Evolutionary conservation across 495 filamentous ascomycete species (phyloP).

Genomic region (Aspergillus asperescens): DNA sequence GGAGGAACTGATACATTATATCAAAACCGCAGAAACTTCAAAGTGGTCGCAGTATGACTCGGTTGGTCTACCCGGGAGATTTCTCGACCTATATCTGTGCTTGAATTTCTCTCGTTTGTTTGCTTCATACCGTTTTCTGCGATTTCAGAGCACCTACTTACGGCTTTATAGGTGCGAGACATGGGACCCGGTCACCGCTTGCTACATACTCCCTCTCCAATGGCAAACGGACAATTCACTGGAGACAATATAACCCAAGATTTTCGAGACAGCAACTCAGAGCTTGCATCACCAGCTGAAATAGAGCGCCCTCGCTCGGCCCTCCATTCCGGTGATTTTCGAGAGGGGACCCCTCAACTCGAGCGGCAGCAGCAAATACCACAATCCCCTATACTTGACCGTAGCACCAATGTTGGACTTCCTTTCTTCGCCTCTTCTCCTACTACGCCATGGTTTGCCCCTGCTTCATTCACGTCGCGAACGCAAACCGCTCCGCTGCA

Average conservation of each 20-base stretch:
- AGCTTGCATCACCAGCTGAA: slow-evolving; percentile 41
- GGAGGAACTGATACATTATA: slow-evolving; percentile 73
- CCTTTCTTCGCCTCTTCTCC: slow-evolving; percentile 39
- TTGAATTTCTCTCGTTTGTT: background rate
- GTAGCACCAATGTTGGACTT: slow-evolving; percentile 15
- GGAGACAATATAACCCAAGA: slow-evolving; percentile 1
- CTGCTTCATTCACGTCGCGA: slow-evolving; percentile 23
- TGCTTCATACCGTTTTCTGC: too few relatives aligned
- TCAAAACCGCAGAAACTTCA: slow-evolving; percentile 75
- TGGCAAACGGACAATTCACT: slow-evolving; percentile 6
- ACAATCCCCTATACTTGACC: slow-evolving; percentile 21
- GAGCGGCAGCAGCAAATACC: slow-evolving; percentile 21
- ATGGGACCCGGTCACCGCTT: slow-evolving; percentile 12
- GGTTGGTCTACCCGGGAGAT: slow-evolving; percentile 45
- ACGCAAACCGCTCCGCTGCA: slow-evolving; percentile 16
- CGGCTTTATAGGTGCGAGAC: slow-evolving; percentile 13
- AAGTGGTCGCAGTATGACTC: slow-evolving; percentile 64
- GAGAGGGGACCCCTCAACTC: slow-evolving; percentile 46
- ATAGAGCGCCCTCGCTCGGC: slow-evolving; percentile 84
- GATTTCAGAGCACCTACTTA: slow-evolving; percentile 2
- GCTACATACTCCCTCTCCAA: slow-evolving; percentile 4
- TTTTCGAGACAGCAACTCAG: slow-evolving; percentile 10
- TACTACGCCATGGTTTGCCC: slow-evolving; percentile 46
- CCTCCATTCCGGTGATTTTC: slow-evolving; percentile 85
- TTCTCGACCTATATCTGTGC: background rate